Conservation (phyloP, 129 eudicot genomes). For the Silybum marianum region DNA sequence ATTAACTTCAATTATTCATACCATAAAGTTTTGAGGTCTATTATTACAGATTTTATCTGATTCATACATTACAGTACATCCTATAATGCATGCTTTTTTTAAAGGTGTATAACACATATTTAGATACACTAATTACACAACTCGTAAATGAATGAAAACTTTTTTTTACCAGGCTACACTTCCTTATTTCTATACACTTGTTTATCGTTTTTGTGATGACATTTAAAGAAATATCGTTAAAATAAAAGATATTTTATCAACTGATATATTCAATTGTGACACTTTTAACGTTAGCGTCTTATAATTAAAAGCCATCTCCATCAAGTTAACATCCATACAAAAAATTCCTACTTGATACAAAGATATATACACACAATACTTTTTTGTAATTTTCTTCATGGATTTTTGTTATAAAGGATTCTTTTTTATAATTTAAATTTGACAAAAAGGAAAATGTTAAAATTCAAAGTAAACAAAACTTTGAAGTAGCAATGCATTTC, state of each 20-base stretch:
- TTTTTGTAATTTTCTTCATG: constrained; percentile 23
- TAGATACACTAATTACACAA: too few relatives aligned
- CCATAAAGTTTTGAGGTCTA: background rate
- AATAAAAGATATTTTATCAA: background rate
- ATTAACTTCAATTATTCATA: too few relatives aligned
- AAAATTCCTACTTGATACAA: constrained; percentile 3
- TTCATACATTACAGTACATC: too few relatives aligned
- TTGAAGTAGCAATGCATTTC: constrained; percentile 1
- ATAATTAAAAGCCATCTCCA: constrained; percentile 15
- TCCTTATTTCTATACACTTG: background rate
- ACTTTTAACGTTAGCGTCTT: background rate
- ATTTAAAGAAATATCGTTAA: background rate
- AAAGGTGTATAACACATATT: too few relatives aligned
- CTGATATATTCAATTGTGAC: background rate
- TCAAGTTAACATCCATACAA: background rate
- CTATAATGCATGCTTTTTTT: too few relatives aligned
- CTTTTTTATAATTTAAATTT: background rate
- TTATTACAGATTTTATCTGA: too few relatives aligned
- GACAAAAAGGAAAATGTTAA: background rate
- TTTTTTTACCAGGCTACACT: too few relatives aligned
- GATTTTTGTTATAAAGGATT: constrained; percentile 9
- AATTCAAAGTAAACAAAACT: constrained; percentile 16
- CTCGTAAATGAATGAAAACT: background rate
- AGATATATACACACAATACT: background rate
- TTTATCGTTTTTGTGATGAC: background rate